Base-by-base conservation (phyloP, 1,139 yeast genomes). In the Debaryomycetaceae sp. region DNA sequence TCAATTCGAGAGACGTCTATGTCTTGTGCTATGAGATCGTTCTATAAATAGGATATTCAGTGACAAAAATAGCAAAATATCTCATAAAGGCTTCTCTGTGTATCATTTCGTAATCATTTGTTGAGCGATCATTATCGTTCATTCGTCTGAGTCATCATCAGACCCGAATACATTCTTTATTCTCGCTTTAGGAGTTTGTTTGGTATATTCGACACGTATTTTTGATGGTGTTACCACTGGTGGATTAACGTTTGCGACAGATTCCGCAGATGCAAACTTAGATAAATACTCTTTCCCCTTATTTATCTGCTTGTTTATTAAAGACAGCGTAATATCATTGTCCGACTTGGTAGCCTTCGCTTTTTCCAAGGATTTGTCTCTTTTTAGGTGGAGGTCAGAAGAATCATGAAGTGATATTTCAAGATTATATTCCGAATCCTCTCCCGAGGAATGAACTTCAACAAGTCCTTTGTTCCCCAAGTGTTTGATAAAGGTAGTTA, bases 401-500 rank as follows among this genome's bases (percentile, higher is more conserved):
- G 54, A 45, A 5, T 49, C 45, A 45, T 68, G 76, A 14, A 60
- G 59, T 13, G 57, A 53, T 9, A 73, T 72, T 37, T 60, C 64
- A 46, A 73, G 58, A 48, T 65, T 68, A 48, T 72, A 64, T 50
- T 70, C 79, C 22, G 66, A 68, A 13, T 65, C 71, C 43, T 72
- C 75, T 2, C 68, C 77, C 1, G 65, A 59, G 13, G 17, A 9
- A 20, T 73, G 78, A 0, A 86, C 84, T 35, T 71, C 64, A 7
- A 86, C 79, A n/a, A 76, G 63, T 1, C 90, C 88, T 24, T 71
- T 66, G 23, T 74, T 69, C 1, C 83, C 86, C 51, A 93, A 64
- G 53, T 80, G 68, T 49, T 80, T 76, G n/a, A 89, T 76, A 60
- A 91, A 87, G 43, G 80, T 78, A 0, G 93, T 78, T 37, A 95